Evolutionary conservation across 139 green algal genomes (phyloP).

Genomic region (Haematococcus sp.): DNA sequence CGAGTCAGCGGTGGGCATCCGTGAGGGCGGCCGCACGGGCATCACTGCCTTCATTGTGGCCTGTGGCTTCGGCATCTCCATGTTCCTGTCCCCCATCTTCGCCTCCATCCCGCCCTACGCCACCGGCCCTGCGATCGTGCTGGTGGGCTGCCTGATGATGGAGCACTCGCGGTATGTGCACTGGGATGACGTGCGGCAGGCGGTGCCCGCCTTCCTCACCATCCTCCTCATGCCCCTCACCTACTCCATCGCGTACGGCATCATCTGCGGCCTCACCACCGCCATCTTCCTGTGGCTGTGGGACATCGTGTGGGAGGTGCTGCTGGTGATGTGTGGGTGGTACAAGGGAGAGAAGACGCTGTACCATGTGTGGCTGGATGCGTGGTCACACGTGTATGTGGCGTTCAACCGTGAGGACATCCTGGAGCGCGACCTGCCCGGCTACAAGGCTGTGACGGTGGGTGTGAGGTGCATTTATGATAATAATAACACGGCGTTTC

Average conservation of each 20-base stretch:
- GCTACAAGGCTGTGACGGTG: background rate
- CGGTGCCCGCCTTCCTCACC: constrained; percentile 77
- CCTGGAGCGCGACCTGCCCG: constrained; percentile 14
- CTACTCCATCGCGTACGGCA: constrained; percentile 68
- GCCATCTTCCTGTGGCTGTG: constrained; percentile 52
- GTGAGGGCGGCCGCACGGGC: constrained; percentile 45
- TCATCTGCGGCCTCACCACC: constrained; percentile 60
- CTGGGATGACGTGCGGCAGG: constrained; percentile 25
- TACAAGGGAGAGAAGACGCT: constrained; percentile 1
- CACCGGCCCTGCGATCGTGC: constrained; percentile 76
- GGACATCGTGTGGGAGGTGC: background rate
- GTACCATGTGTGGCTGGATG: constrained; percentile 11
- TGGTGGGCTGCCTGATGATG: constrained; percentile 42
- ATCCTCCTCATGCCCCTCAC: constrained; percentile 79
- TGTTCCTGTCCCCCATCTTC: constrained; percentile 87
- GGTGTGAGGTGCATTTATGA: no score
- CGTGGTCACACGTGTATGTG: background rate
- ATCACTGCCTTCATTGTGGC: constrained; percentile 29
- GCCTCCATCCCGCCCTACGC: constrained; percentile 81
- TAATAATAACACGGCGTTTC: no score
- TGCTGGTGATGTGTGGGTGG: background rate
- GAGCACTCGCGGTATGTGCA: background rate
- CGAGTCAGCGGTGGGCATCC: constrained; percentile 43
- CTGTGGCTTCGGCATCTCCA: constrained; percentile 68
- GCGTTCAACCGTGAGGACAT: constrained; percentile 10